Conservation (phyloP, 306 rosid genomes). For the Malus asiatica region DNA sequence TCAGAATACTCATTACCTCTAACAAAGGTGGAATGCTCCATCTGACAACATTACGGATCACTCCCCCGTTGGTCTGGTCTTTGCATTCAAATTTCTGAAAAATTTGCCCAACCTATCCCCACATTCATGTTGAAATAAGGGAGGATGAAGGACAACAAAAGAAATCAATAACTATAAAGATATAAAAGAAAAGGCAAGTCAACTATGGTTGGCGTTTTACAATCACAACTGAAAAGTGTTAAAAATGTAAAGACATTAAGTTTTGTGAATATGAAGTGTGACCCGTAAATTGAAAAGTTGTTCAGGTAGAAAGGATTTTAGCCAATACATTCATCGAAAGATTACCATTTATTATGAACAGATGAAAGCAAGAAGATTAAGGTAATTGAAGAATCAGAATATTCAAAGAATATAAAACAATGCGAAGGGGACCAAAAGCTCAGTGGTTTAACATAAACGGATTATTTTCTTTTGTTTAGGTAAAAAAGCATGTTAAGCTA, state of each 20-base stretch:
- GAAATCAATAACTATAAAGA: background rate
- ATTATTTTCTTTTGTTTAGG: background rate
- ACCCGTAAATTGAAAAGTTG: background rate
- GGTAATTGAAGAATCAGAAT: background rate
- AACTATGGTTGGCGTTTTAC: background rate
- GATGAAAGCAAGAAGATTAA: background rate
- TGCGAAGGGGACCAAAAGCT: background rate
- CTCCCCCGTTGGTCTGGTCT: constrained; percentile 46
- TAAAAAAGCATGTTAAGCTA: background rate
- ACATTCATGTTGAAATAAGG: constrained; percentile 12
- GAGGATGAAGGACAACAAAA: background rate
- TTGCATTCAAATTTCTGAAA: constrained; percentile 86
- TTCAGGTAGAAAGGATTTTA: constrained; percentile 1
- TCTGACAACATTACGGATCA: constrained; percentile 65
- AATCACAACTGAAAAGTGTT: background rate
- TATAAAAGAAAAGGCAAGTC: background rate
- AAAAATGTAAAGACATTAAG: background rate
- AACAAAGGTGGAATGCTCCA: constrained; percentile 85
- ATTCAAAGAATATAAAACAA: background rate
- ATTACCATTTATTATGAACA: background rate
- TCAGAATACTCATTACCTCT: constrained; percentile 43
- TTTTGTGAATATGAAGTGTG: background rate
- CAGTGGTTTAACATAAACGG: background rate
- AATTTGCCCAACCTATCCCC: constrained; percentile 74
- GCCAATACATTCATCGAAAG: background rate